Percentiles rank a stretch among this genome's conserved stretches.
phyloP scores from a whole-genome alignment of 352 stramenopile genomes.

The Phytophthora rubi region DNA sequence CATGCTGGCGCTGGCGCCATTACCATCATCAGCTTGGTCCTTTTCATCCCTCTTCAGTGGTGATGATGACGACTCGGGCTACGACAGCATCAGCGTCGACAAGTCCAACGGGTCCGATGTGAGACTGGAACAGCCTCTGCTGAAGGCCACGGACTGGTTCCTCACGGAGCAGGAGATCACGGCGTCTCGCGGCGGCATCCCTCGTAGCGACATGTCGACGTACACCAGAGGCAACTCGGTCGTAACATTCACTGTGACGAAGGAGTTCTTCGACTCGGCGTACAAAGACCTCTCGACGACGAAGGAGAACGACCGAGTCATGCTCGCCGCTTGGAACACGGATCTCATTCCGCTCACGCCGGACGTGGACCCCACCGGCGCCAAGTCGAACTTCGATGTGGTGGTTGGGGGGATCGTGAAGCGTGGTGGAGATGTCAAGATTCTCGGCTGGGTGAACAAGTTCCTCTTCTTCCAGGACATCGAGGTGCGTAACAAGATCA shows the following conservation, averaged over 20 bases:
- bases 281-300: conserved; percentile 47
- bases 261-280: conserved; percentile 51
- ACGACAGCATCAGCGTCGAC: background rate
- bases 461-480: conserved; percentile 50
- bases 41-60: conserved; percentile 20
- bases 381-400: conserved; percentile 45
- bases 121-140: conserved; percentile 41
- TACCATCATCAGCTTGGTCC: background rate
- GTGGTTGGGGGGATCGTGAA: conserved; percentile 39
- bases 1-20: too few relatives aligned
- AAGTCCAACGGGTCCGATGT: conserved; percentile 12
- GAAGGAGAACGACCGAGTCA: conserved; percentile 33
- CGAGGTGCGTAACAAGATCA: conserved; percentile 47
- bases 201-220: conserved; percentile 43
- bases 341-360: conserved; percentile 51
- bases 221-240: conserved; percentile 49
- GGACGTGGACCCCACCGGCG: conserved; percentile 24
- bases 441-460: conserved; percentile 61
- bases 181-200: conserved; percentile 39
- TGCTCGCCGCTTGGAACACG: conserved; percentile 55
- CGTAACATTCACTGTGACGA: conserved; percentile 44
- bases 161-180: conserved; percentile 61
- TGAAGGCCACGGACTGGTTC: conserved; percentile 66
- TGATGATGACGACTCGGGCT: conserved; percentile 6
- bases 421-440: conserved; percentile 47